These are phyloP conservation scores for Diplocarpon rosae DNA, from an alignment of 2,329 filamentous ascomycete species.

Conservation along the genomic window DNA sequence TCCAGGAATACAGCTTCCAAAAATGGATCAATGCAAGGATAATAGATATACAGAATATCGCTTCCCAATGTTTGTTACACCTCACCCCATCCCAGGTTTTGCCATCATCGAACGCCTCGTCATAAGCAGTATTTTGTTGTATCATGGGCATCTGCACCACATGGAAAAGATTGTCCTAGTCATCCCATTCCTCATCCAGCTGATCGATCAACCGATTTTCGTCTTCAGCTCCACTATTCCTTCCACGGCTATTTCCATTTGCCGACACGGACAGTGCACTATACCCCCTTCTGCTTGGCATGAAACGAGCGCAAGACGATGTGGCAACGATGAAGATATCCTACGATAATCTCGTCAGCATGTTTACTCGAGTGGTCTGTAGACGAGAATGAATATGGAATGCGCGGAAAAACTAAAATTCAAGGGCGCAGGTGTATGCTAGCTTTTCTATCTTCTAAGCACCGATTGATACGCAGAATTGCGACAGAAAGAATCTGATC, in stretches of 20 bases:
- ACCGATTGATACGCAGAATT: slow-evolving; percentile 5
- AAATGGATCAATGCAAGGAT: no score
- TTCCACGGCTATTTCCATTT: slow-evolving; percentile 31
- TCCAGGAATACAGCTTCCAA: no score
- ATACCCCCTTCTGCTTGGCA: slow-evolving; percentile 58
- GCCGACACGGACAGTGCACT: slow-evolving; percentile 47
- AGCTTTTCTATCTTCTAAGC: slow-evolving; percentile 15
- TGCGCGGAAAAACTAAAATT: slow-evolving; percentile 4
- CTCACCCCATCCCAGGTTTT: slow-evolving; percentile 1
- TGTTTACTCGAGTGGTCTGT: background rate
- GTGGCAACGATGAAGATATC: slow-evolving; percentile 57
- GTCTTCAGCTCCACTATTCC: slow-evolving; percentile 44
- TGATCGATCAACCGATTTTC: slow-evolving; percentile 94
- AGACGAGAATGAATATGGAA: background rate
- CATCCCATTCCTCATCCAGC: slow-evolving; percentile 94
- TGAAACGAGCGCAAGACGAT: slow-evolving; percentile 55
- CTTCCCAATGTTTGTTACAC: background rate
- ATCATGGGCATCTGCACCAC: background rate
- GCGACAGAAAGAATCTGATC: slow-evolving; percentile 3
- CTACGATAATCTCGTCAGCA: slow-evolving; percentile 29
- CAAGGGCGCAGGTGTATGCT: slow-evolving; percentile 14
- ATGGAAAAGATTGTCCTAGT: slow-evolving; percentile 32
- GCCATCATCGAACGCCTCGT: background rate
- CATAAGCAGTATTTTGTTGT: background rate
- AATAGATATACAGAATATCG: no score